These are phyloP conservation scores for Suhomyces prunicola DNA, from an alignment of 805 yeast genomes.

Conservation along the genomic window DNA sequence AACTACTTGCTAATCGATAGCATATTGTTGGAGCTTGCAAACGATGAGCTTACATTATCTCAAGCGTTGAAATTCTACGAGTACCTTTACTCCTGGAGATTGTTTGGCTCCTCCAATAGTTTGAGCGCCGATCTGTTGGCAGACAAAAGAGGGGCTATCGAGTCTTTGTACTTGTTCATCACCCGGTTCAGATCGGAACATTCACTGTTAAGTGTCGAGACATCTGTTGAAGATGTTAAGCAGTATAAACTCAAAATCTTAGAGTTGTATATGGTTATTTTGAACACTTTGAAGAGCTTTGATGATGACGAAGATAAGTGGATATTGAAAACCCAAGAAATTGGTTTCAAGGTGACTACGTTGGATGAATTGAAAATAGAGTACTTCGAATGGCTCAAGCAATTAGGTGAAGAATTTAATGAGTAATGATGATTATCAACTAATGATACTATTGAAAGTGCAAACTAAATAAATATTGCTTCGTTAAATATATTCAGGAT, in stretches of 20 bases:
- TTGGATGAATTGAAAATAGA: conserved; percentile 31
- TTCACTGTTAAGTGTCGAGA: conserved; percentile 11
- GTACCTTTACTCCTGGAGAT: conserved; percentile 41
- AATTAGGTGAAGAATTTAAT: conserved; percentile 24
- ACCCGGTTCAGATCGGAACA: conserved; percentile 30
- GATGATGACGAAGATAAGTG: conserved; percentile 34
- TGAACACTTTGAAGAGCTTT: conserved; percentile 37
- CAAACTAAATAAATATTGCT: neutral
- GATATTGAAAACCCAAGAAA: conserved; percentile 25
- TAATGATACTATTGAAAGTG: neutral
- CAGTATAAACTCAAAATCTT: conserved; percentile 37
- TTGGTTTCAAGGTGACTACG: conserved; percentile 17
- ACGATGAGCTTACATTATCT: conserved; percentile 26
- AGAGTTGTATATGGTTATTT: conserved; percentile 40
- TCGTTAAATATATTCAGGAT: neutral
- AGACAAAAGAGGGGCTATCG: conserved; percentile 44
- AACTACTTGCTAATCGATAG: conserved; percentile 32
- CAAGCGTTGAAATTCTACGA: conserved; percentile 34
- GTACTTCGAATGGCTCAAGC: conserved; percentile 34
- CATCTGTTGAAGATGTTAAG: conserved; percentile 21
- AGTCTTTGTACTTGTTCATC: conserved; percentile 37
- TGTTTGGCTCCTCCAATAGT: conserved; percentile 21
- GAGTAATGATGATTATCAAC: neutral
- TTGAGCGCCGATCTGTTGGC: conserved; percentile 14
- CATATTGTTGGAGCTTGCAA: conserved; percentile 31